phyloP scores from a whole-genome alignment of 768 basidiomycete genomes.

The Boletus tylopilopsis region DNA sequence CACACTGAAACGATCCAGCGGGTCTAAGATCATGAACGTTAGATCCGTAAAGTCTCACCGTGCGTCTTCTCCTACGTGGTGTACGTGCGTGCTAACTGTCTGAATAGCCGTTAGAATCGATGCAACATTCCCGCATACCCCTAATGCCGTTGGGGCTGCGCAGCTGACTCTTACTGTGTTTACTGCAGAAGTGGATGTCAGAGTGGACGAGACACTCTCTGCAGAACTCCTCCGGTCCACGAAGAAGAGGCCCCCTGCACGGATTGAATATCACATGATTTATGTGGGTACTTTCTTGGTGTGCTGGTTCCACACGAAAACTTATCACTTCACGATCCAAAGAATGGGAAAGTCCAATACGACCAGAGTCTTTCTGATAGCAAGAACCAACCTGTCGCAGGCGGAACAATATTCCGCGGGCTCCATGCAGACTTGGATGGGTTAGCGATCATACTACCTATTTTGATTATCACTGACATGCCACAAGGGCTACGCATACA shows the following conservation, averaged over 20 bases:
- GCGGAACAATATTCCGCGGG: neutral
- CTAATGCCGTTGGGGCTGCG: no score
- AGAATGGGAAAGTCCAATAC: neutral
- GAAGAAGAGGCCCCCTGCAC: neutral
- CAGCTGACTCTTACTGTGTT: neutral
- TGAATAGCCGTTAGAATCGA: neutral
- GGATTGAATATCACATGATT: neutral
- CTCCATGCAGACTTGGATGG: neutral
- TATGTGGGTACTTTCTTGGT: neutral
- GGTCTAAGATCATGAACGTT: slow-evolving; percentile 64
- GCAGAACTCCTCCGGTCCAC: neutral
- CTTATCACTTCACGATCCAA: no score
- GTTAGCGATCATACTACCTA: neutral
- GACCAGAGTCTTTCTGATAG: neutral
- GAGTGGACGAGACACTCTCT: neutral
- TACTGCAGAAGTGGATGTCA: neutral
- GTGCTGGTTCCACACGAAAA: neutral
- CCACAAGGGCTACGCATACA: neutral
- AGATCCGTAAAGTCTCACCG: slow-evolving; percentile 15
- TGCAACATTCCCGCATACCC: neutral
- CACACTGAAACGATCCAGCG: slow-evolving; percentile 52
- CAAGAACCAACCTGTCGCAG: neutral
- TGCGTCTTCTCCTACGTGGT: neutral
- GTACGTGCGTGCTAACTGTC: neutral
- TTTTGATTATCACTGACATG: neutral